Conservation (phyloP, 2,329 filamentous ascomycete species). For the Xylariaceae sp. region DNA sequence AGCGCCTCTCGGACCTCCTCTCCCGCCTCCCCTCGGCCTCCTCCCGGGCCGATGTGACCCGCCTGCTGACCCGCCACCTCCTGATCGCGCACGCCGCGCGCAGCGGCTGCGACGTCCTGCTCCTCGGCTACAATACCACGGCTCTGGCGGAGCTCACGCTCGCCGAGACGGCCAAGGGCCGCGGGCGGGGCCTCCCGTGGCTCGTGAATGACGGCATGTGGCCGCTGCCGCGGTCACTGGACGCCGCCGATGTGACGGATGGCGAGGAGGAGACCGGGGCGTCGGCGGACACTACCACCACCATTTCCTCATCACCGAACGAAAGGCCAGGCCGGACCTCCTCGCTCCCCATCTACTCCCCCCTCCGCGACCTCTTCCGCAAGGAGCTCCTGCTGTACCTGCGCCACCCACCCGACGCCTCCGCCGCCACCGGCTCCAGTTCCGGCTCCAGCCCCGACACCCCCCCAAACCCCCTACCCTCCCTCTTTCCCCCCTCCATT, state of each 20-base stretch:
- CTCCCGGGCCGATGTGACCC: conserved; percentile 68
- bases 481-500: conserved; percentile 10
- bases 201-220: conserved; percentile 67
- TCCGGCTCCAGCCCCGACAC: conserved; percentile 35
- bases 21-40: conserved; percentile 66
- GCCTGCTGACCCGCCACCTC: conserved; percentile 67
- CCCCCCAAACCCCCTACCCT: neutral
- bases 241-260: neutral
- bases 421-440: conserved; percentile 1
- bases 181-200: conserved; percentile 80
- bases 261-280: neutral
- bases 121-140: conserved; percentile 85
- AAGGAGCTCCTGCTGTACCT: conserved; percentile 72
- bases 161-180: conserved; percentile 83
- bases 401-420: conserved; percentile 44
- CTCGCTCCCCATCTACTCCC: conserved; percentile 60
- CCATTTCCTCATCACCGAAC: neutral
- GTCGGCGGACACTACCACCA: conserved; percentile 1
- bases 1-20: conserved; percentile 49
- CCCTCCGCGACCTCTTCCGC: conserved; percentile 78
- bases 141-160: conserved; percentile 81
- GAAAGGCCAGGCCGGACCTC: conserved; percentile 6
- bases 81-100: conserved; percentile 41
- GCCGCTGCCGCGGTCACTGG: neutral
- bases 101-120: conserved; percentile 63